Base-by-base conservation (phyloP, 2,329 filamentous ascomycete species). In the Geosmithia putterillii region DNA sequence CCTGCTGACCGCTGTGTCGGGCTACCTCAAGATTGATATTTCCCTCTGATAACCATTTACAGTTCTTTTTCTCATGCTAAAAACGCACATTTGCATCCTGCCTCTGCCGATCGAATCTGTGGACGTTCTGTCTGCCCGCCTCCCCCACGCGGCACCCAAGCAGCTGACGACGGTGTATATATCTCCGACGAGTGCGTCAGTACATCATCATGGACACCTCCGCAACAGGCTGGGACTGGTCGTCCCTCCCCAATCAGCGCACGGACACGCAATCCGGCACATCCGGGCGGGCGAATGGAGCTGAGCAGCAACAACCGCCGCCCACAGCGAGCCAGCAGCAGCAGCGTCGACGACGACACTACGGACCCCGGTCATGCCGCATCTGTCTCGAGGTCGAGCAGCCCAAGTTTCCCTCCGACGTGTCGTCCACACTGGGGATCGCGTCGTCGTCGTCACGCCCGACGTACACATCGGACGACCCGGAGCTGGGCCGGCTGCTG, bases 381-480 rank as follows among this genome's bases (percentile, higher is more conserved):
- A 95, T 96, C 50, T 96, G 90, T 58, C 70, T 95, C 36, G 90
- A 95, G 39, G 68, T 66, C 2, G 71, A 74, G 46, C 56, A 71
- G 15, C 70, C 74, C 4, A 70, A 64, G 34, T 76, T 65, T 28
- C 61, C 65, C 8, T 50, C 59, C 3, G 55, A 57, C 19, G 45
- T 52, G 10, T 49, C 61, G 43, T 50, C 57, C 44, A 48, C 56
- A 43, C 48, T 63, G 57, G 51, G 56, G 45, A 44, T 64, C 53
- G 47, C 59, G 51, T 48, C 52, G 44, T 41, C 50, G n/a, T 50
- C 60, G 17, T 58, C 61, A 18, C 54, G 57, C 21, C 65, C 65
- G 7, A 60, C 59, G 18, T 95, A 94, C 55, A 73, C 81, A 42
- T 89, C 86, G 20, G 76, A 84, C 47, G 84, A 86, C 50, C 72